Conservation (phyloP, 768 basidiomycete species). For the Leccinum uliginosum region DNA sequence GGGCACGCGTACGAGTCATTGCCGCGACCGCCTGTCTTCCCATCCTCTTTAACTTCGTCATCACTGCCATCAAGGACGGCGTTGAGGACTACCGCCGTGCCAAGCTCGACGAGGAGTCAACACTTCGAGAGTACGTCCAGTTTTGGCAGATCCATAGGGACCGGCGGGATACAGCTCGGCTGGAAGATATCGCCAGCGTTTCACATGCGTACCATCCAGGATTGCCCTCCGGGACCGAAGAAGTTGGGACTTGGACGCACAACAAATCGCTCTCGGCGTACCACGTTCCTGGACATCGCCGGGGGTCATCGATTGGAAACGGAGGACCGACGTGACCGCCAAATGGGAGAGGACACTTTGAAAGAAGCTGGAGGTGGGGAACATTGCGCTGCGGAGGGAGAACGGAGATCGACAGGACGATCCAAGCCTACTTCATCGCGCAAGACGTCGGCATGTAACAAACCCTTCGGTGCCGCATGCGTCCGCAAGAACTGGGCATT, state of each 20-base stretch:
- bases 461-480: conserved; percentile 79
- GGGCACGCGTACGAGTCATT: neutral
- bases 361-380: conserved; percentile 98
- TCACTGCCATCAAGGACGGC: conserved; percentile 94
- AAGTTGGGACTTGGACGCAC: conserved; percentile 32
- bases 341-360: conserved; percentile 94
- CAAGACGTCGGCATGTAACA: conserved; percentile 97
- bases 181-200: conserved; percentile 71
- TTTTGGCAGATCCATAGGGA: conserved; percentile 33
- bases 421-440: conserved; percentile 94
- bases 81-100: conserved; percentile 95
- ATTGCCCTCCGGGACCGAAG: conserved; percentile 26
- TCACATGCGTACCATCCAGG: conserved; percentile 62
- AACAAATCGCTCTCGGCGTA: conserved; percentile 41
- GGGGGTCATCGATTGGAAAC: conserved; percentile 81
- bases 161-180: conserved; percentile 48
- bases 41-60: conserved; percentile 76
- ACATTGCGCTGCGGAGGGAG: conserved; percentile 83
- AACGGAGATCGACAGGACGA: conserved; percentile 98
- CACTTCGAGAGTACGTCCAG: conserved; percentile 60
- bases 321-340: conserved; percentile 63
- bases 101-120: conserved; percentile 89
- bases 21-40: conserved; percentile 79
- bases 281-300: conserved; percentile 52
- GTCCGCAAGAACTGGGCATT: conserved; percentile 97